These are phyloP conservation scores for Arachis stenosperma DNA, from an alignment of 306 rosid genomes.

Conservation along the genomic window DNA sequence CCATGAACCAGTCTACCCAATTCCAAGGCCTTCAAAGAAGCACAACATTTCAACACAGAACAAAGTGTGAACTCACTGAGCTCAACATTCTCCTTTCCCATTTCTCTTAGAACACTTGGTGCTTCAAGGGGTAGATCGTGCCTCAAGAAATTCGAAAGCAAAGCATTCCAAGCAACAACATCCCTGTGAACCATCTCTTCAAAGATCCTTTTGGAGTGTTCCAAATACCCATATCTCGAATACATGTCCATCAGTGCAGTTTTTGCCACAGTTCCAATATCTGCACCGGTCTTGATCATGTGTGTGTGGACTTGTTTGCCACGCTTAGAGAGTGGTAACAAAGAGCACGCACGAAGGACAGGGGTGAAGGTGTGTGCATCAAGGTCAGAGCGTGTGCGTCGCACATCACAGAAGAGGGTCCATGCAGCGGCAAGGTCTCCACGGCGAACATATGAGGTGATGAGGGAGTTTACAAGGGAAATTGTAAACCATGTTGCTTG, in stretches of 20 bases:
- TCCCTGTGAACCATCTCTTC: constrained; percentile 62
- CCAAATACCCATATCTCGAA: constrained; percentile 49
- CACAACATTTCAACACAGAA: constrained; percentile 64
- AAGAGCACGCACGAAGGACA: constrained; percentile 52
- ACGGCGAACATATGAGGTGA: constrained; percentile 46
- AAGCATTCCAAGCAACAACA: constrained; percentile 65
- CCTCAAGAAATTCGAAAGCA: constrained; percentile 52
- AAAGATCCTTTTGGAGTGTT: constrained; percentile 52
- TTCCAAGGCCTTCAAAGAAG: constrained; percentile 53
- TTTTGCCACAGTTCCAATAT: constrained; percentile 50
- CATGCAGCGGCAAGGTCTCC: constrained; percentile 43
- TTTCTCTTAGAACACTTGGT: constrained; percentile 48
- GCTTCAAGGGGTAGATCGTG: constrained; percentile 54
- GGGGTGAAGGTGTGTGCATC: constrained; percentile 55
- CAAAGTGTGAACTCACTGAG: constrained; percentile 64
- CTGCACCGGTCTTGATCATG: constrained; percentile 53
- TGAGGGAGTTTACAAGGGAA: constrained; percentile 45
- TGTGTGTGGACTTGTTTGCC: constrained; percentile 57
- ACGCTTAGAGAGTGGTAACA: constrained; percentile 31
- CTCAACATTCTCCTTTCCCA: constrained; percentile 57
- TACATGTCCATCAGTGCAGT: constrained; percentile 65
- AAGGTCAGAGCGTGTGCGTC: constrained; percentile 39
- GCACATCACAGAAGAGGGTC: constrained; percentile 50
- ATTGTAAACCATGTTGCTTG: no score
- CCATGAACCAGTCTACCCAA: constrained; percentile 75